Evolutionary conservation across 768 basidiomycete genomes (phyloP).

Genomic region (Lactifluus subvellereus): DNA sequence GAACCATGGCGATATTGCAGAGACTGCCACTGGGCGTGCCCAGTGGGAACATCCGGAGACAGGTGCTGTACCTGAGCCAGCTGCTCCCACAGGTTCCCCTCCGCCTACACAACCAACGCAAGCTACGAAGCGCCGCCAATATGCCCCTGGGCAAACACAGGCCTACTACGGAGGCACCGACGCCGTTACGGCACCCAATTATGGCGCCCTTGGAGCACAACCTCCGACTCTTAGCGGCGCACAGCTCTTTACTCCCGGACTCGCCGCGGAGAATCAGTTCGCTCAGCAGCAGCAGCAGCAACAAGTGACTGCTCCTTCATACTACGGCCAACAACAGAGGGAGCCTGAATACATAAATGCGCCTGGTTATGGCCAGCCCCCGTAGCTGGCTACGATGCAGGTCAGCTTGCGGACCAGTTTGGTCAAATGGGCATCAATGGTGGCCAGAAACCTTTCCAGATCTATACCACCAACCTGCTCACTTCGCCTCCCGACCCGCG

Average conservation of each 20-base stretch:
- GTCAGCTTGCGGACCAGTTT: conserved; percentile 75
- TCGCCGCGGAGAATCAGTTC: conserved; percentile 65
- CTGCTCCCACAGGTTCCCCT: conserved; percentile 42
- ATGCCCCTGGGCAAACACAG: conserved; percentile 90
- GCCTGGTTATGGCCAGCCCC: conserved; percentile 42
- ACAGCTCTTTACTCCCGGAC: conserved; percentile 84
- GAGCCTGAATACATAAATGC: conserved; percentile 42
- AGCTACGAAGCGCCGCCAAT: conserved; percentile 76
- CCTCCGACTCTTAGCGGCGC: conserved; percentile 37
- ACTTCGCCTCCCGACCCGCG: conserved; percentile 89
- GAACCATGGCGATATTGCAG: conserved; percentile 38
- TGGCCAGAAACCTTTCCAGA: conserved; percentile 68
- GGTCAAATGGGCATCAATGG: conserved; percentile 70
- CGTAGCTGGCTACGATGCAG: conserved; percentile 35
- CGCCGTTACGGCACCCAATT: conserved; percentile 37
- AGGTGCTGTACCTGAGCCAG: conserved; percentile 34
- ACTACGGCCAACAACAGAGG: conserved; percentile 40
- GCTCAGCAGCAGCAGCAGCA: conserved; percentile 64
- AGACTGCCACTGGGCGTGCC: conserved; percentile 72
- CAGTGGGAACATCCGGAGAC: conserved; percentile 82
- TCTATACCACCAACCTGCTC: conserved; percentile 87
- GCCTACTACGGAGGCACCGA: conserved; percentile 65
- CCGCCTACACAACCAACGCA: conserved; percentile 33
- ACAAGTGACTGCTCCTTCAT: conserved; percentile 41
- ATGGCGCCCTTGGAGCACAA: conserved; percentile 41